These are phyloP conservation scores for Hypoxylon subgilvum DNA, from an alignment of 495 filamentous ascomycete genomes.

Conservation along the genomic window DNA sequence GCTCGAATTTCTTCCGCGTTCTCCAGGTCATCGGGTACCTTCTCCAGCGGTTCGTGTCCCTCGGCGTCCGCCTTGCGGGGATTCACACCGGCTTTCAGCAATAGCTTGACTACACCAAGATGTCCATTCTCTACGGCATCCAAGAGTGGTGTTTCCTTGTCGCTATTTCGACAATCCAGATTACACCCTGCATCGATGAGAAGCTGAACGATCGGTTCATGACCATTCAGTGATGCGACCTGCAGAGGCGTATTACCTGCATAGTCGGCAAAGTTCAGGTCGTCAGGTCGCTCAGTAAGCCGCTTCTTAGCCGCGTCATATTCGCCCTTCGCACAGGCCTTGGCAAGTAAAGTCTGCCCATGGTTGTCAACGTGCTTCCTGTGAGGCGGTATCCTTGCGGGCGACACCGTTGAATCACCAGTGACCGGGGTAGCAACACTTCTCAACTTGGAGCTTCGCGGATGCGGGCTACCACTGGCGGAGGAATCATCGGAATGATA, in stretches of 20 bases:
- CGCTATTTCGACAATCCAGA: slow-evolving; percentile 76
- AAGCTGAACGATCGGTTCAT: slow-evolving; percentile 78
- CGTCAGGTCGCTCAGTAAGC: slow-evolving; percentile 76
- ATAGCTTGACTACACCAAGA: slow-evolving; percentile 82
- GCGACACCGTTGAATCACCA: slow-evolving; percentile 64
- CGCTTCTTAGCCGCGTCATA: slow-evolving; percentile 71
- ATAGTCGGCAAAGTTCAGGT: slow-evolving; percentile 88
- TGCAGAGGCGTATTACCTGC: slow-evolving; percentile 94
- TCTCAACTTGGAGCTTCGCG: slow-evolving; percentile 68
- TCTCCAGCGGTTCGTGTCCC: slow-evolving; percentile 85
- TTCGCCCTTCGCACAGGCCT: slow-evolving; percentile 79
- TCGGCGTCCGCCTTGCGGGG: slow-evolving; percentile 84
- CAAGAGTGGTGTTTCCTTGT: slow-evolving; percentile 90
- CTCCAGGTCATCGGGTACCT: slow-evolving; percentile 74
- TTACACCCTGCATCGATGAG: slow-evolving; percentile 82
- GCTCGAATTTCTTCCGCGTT: slow-evolving; percentile 63
- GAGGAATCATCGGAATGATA: slow-evolving; percentile 77
- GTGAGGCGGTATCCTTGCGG: slow-evolving; percentile 69
- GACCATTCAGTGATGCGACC: slow-evolving; percentile 84
- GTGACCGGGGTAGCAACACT: slow-evolving; percentile 65
- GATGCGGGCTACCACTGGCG: slow-evolving; percentile 71
- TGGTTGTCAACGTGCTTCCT: slow-evolving; percentile 86
- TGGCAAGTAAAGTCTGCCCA: slow-evolving; percentile 82
- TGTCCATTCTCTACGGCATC: slow-evolving; percentile 96
- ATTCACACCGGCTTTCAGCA: slow-evolving; percentile 85